Evolutionary conservation across 805 yeast genomes (phyloP), one percentile per base, ranked within the genome.

Genomic region (Zygoascus flipseniorum): DNA sequence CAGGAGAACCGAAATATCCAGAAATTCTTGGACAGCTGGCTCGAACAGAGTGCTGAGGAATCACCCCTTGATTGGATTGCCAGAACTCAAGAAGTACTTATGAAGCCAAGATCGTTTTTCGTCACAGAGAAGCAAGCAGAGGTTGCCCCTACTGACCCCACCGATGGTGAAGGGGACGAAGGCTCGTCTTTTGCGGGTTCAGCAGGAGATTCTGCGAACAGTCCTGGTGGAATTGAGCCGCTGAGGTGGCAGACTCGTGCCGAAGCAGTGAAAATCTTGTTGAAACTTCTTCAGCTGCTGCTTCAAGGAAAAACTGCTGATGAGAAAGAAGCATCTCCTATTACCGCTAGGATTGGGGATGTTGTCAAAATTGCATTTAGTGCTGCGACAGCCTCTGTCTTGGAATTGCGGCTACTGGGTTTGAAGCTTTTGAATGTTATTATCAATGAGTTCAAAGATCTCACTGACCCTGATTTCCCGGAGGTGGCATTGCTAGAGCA

Each of bases 401-500:
- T 77, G 35, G 70, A 74, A 2, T 71, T 89, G 55, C 81, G 87
- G 58, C 64, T 82, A 4, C 64, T 76, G 20, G 96, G 97, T 0
- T 71, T 92, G 31, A 72, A 73, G 14, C 70, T 92, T 5, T 72
- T 93, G 28, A 84, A 83, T 52, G 78, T 78, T 46, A 74, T 86
- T 1, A 72, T 93, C 31, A 75, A 72, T 8, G 69, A 78, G 1
- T 85, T 80, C 67, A 82, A 89, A 0, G 75, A 76, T 26, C 68
- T 81, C 48, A 77, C 73, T 10, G 96, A 86, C 64, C 89, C 92
- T 0, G 76, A 86, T 31, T 84, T 82, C 60, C 84, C 87, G 0
- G 81, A 82, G 2, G 77, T 78, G 14, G 78, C 92, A 0, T 74
- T 89, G 9, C 70, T 92, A 44, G 96, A 87, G 59, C 97, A 90